Evolutionary conservation across 371 early-diverging fungal genomes (phyloP).

Genomic region (Rhizomucor pusillus): DNA sequence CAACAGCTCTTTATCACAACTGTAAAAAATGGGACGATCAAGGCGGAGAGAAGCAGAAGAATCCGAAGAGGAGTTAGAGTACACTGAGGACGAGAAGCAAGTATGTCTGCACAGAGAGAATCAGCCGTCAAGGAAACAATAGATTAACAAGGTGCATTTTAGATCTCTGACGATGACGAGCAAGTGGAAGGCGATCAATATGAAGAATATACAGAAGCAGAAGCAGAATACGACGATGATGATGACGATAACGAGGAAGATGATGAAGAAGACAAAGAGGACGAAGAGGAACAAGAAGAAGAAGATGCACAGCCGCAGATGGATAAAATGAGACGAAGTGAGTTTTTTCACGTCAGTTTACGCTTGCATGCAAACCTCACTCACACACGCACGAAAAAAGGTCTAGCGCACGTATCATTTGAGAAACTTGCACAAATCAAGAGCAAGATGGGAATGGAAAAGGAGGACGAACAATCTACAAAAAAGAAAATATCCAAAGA

Average conservation of each 20-base stretch:
- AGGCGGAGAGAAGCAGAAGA: too few species aligned
- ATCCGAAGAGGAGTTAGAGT: too few species aligned
- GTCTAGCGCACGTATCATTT: constrained; percentile 80
- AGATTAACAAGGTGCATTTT: too few species aligned
- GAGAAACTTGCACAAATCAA: constrained; percentile 76
- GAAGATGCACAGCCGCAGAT: constrained; percentile 21
- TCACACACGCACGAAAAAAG: constrained; percentile 16
- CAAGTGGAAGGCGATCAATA: too few species aligned
- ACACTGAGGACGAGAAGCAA: too few species aligned
- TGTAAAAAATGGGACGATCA: too few species aligned
- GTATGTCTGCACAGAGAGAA: too few species aligned
- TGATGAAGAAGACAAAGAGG: constrained; percentile 14
- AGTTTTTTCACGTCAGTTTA: not conserved
- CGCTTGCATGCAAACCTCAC: not conserved
- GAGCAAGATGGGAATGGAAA: constrained; percentile 62
- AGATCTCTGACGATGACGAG: too few species aligned
- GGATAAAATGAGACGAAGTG: constrained; percentile 46
- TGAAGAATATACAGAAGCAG: constrained; percentile 11
- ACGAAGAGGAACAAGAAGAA: constrained; percentile 18
- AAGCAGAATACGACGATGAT: constrained; percentile 15
- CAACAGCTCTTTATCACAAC: too few species aligned
- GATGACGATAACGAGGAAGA: constrained; percentile 15
- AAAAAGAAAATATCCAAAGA: constrained; percentile 23
- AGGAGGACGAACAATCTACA: constrained; percentile 19
- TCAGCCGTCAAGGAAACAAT: too few species aligned